Conservation (phyloP, 2,329 filamentous ascomycete species). For the Pezicula rhizophila region DNA sequence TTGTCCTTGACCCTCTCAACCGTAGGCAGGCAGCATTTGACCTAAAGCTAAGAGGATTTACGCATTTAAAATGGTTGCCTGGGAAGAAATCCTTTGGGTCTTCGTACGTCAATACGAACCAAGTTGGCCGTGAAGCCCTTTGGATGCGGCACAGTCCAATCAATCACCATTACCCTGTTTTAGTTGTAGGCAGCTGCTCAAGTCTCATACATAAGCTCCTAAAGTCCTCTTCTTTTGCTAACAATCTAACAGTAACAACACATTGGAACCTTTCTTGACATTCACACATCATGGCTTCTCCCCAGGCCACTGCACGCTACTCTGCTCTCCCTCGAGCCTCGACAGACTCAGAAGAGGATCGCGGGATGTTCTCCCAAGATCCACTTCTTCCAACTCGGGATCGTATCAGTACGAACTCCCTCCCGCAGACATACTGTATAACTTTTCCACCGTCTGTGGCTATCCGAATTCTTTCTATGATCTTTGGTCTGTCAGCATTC, state of each 20-base stretch:
- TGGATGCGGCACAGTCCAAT: too few relatives aligned
- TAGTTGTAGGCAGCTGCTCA: too few relatives aligned
- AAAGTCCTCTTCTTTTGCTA: too few relatives aligned
- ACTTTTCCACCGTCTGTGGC: slow-evolving; percentile 4
- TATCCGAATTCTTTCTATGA: slow-evolving; percentile 6
- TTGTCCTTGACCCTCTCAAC: too few relatives aligned
- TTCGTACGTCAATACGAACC: too few relatives aligned
- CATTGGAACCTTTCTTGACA: background rate
- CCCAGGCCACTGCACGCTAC: background rate
- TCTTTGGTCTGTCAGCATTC: slow-evolving; percentile 1
- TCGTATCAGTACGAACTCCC: background rate
- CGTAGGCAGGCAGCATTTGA: too few relatives aligned
- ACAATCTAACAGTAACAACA: background rate
- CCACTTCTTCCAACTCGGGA: background rate
- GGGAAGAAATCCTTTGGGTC: too few relatives aligned
- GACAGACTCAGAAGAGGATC: slow-evolving; percentile 1
- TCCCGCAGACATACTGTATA: slow-evolving; percentile 2
- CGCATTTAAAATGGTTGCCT: too few relatives aligned
- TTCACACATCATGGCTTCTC: background rate
- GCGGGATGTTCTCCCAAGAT: slow-evolving; percentile 3
- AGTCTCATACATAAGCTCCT: too few relatives aligned
- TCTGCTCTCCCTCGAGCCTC: background rate
- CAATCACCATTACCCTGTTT: too few relatives aligned
- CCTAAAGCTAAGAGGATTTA: too few relatives aligned
- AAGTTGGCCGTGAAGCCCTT: too few relatives aligned